Conservation (phyloP, 805 yeast genomes). For the Yamadazyma ubonensis region DNA sequence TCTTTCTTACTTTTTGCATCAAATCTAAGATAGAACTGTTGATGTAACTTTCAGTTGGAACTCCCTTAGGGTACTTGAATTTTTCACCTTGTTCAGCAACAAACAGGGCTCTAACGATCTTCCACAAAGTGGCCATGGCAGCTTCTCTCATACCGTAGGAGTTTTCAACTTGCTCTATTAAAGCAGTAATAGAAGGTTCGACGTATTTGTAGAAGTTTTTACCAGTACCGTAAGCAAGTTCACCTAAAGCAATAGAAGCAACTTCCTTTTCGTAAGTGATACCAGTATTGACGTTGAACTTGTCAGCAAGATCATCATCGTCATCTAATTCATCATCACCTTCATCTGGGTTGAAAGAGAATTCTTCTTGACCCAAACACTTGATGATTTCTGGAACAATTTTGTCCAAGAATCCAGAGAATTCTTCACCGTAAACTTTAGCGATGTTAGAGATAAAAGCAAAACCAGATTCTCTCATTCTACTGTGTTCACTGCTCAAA, state of each 20-base stretch:
- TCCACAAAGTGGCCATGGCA: conserved; percentile 81
- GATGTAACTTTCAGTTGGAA: conserved; percentile 59
- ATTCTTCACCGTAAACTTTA: conserved; percentile 88
- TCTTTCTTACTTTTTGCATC: conserved; percentile 63
- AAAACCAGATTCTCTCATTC: conserved; percentile 93
- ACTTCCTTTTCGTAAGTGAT: conserved; percentile 94
- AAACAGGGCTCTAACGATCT: conserved; percentile 69
- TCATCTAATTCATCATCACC: conserved; percentile 52
- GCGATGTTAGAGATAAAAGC: conserved; percentile 93
- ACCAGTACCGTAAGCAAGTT: conserved; percentile 85
- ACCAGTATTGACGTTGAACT: conserved; percentile 88
- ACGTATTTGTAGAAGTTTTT: conserved; percentile 75
- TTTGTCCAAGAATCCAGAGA: conserved; percentile 78
- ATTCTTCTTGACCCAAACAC: conserved; percentile 85
- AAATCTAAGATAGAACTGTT: conserved; percentile 57
- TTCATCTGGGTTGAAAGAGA: conserved; percentile 57
- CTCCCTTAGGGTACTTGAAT: conserved; percentile 59
- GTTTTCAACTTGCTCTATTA: conserved; percentile 72
- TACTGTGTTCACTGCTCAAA: conserved; percentile 70
- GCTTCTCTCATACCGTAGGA: conserved; percentile 91
- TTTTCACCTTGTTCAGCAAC: conserved; percentile 48
- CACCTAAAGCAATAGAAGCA: conserved; percentile 87
- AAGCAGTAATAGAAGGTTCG: conserved; percentile 61
- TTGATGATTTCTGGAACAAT: conserved; percentile 81
- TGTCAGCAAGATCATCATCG: conserved; percentile 65